These are phyloP conservation scores for Arachnomyces sp. DNA, from an alignment of 2,329 filamentous ascomycete genomes.

Conservation along the genomic window DNA sequence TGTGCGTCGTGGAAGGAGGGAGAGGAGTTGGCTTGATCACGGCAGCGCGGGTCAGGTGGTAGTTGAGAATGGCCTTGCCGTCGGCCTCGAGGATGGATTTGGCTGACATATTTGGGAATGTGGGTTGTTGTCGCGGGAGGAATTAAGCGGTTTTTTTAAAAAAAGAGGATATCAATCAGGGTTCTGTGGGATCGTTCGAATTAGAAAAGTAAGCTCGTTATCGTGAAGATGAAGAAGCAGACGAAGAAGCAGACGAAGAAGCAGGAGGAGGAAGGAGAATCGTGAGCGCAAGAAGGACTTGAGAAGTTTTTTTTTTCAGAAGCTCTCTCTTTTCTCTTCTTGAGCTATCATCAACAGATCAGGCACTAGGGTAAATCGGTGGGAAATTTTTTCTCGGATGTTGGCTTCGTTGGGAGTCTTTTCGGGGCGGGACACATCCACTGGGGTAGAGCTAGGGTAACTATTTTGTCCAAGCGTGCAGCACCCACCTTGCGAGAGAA, in stretches of 20 bases:
- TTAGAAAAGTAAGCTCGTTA: not conserved
- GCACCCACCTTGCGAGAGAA: not conserved
- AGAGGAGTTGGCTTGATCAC: conserved; percentile 98
- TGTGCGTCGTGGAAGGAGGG: conserved; percentile 75
- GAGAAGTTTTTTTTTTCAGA: not conserved
- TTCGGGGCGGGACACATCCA: not conserved
- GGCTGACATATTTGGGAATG: conserved; percentile 64
- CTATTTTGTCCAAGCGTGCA: not conserved
- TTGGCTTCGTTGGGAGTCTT: conserved; percentile 1
- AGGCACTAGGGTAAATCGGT: not conserved
- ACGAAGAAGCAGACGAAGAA: conserved; percentile 14
- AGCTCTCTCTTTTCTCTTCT: not conserved
- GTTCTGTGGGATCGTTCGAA: no score
- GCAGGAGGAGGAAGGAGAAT: conserved; percentile 11
- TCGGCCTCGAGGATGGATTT: conserved; percentile 98
- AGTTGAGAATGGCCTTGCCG: conserved; percentile 99
- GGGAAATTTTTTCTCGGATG: not conserved
- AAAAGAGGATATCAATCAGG: conserved; percentile 14
- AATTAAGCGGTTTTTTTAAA: conserved; percentile 15
- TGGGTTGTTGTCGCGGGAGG: conserved; percentile 7
- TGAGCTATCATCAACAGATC: not conserved
- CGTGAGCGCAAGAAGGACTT: conserved; percentile 9
- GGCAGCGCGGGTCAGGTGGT: conserved; percentile 95
- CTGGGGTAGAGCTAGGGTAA: not conserved
- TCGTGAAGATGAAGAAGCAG: conserved; percentile 4